phyloP scores from a whole-genome alignment of 2,329 filamentous ascomycete species.

The Epicoccum sorghinum region DNA sequence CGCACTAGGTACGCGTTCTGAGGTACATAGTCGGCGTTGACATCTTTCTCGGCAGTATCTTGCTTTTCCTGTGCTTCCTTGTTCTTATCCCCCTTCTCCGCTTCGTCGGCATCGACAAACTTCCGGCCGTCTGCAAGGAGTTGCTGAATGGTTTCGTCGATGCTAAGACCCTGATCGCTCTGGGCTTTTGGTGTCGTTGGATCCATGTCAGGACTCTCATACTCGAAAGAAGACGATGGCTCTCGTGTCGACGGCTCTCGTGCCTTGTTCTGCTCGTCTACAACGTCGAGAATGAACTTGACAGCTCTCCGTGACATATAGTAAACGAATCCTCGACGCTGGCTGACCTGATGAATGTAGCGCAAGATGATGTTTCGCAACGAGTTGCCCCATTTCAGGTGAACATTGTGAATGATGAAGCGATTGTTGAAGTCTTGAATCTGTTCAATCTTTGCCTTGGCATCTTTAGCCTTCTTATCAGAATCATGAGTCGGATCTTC shows the following conservation, averaged over 20 bases:
- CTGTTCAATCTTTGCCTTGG: constrained; percentile 77
- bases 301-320: constrained; percentile 95
- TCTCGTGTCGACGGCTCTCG: constrained; percentile 40
- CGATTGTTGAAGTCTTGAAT: constrained; percentile 96
- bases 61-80: constrained; percentile 24
- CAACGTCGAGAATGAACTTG: constrained; percentile 97
- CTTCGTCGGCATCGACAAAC: constrained; percentile 76
- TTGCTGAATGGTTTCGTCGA: constrained; percentile 85
- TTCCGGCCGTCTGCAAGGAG: constrained; percentile 83
- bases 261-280: constrained; percentile 87
- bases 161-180: constrained; percentile 65
- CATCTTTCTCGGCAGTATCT: constrained; percentile 57
- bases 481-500: constrained; percentile 57
- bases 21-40: constrained; percentile 84
- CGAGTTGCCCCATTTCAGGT: constrained; percentile 98
- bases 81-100: constrained; percentile 32
- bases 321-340: constrained; percentile 94
- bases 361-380: constrained; percentile 94
- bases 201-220: constrained; percentile 23
- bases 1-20: constrained; percentile 95
- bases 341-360: constrained; percentile 96
- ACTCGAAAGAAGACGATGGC: constrained; percentile 33
- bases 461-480: constrained; percentile 62
- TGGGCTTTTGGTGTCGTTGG: constrained; percentile 44
- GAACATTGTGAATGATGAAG: constrained; percentile 96